These are phyloP conservation scores for Picocystis sp. DNA, from an alignment of 163 green algal genomes.

Conservation along the genomic window DNA sequence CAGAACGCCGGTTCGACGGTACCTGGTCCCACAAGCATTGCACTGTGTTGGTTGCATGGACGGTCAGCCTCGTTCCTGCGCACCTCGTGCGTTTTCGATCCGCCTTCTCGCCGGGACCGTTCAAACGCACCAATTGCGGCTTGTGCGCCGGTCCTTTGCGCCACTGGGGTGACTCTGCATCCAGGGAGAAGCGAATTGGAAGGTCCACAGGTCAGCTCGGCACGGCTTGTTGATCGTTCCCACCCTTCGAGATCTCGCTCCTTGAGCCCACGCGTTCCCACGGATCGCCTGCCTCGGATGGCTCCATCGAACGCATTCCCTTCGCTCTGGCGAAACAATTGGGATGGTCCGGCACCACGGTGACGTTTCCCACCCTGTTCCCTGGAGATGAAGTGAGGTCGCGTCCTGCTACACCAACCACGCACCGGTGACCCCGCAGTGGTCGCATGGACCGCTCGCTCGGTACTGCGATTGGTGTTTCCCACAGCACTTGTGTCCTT, in stretches of 20 bases:
- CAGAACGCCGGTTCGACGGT: constrained; percentile 19
- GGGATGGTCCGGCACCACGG: no score
- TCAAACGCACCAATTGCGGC: constrained; percentile 33
- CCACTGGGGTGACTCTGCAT: constrained; percentile 57
- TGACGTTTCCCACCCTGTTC: background rate
- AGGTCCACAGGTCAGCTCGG: no score
- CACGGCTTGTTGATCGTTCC: no score
- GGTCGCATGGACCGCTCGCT: constrained; percentile 27
- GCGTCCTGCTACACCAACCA: background rate
- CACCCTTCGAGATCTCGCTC: no score
- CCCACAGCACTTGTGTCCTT: background rate
- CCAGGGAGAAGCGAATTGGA: background rate
- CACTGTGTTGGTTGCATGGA: constrained; percentile 15
- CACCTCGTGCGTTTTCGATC: no score
- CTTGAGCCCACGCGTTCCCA: no score
- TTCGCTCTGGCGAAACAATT: no score
- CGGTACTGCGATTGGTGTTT: background rate
- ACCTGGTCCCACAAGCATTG: constrained; percentile 69
- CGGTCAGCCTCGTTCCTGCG: no score
- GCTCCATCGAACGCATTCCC: no score
- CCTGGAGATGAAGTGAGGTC: background rate
- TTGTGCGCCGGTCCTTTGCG: constrained; percentile 42
- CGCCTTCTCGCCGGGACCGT: no score
- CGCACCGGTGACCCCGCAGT: constrained; percentile 27
- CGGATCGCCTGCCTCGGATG: no score